These are phyloP conservation scores for Cyclocybe cylindracea DNA, from an alignment of 768 basidiomycete genomes.

Conservation along the genomic window DNA sequence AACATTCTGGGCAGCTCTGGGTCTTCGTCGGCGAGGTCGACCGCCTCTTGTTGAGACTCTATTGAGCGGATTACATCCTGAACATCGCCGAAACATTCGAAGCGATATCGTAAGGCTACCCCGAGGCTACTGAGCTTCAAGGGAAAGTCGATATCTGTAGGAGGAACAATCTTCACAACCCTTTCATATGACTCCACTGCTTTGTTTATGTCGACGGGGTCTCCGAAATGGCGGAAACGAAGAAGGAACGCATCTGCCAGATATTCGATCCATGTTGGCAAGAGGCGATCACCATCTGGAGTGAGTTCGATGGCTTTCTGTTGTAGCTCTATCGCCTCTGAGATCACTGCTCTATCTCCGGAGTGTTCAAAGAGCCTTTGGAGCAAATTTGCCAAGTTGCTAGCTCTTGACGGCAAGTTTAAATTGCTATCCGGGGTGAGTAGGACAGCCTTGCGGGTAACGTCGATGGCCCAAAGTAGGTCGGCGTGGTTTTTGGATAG, in stretches of 20 bases:
- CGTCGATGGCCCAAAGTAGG: too few relatives aligned
- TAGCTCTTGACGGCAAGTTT: too few relatives aligned
- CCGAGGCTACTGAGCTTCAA: constrained; percentile 2
- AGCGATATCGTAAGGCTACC: neutral
- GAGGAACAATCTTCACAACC: neutral
- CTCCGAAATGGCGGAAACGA: neutral
- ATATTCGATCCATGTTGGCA: neutral
- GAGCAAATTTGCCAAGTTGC: too few relatives aligned
- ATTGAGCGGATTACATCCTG: constrained; percentile 1
- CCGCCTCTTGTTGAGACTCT: constrained; percentile 1
- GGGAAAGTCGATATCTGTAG: neutral
- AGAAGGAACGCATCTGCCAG: neutral
- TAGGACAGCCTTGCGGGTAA: too few relatives aligned
- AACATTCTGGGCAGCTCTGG: neutral
- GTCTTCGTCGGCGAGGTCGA: neutral
- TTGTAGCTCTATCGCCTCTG: neutral
- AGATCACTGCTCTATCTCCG: neutral
- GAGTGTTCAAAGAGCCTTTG: neutral
- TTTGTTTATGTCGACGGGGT: neutral
- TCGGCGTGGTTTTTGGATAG: too few relatives aligned
- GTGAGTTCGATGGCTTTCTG: neutral
- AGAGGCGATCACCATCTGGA: constrained; percentile 5
- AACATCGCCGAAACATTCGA: neutral
- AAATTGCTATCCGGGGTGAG: too few relatives aligned
- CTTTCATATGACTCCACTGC: constrained; percentile 1